Evolutionary conservation across 495 filamentous ascomycete species (phyloP).

Genomic region (Emericellopsis terricola): DNA sequence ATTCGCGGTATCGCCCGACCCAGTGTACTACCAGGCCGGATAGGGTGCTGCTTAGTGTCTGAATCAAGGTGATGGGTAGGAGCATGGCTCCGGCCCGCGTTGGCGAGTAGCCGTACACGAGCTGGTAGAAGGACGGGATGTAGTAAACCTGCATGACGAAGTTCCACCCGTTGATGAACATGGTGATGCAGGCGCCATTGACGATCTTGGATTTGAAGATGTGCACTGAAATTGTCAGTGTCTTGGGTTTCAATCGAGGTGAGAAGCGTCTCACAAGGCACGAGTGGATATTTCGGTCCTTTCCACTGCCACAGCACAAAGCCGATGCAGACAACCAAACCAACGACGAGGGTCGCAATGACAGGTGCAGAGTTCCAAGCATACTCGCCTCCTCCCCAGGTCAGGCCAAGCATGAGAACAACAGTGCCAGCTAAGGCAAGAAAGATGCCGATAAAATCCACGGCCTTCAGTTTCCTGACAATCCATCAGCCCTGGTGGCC

Average conservation of each 20-base stretch:
- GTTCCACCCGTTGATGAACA: conserved; percentile 38
- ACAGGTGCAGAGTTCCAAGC: conserved; percentile 31
- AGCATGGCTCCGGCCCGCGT: conserved; percentile 32
- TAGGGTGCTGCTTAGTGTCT: conserved; percentile 30
- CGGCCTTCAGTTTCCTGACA: conserved; percentile 24
- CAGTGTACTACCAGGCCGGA: conserved; percentile 34
- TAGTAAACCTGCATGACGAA: conserved; percentile 36
- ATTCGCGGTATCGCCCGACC: conserved; percentile 34
- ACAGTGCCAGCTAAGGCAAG: conserved; percentile 7
- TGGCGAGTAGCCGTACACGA: conserved; percentile 32
- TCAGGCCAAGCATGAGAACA: conserved; percentile 18
- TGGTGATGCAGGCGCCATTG: conserved; percentile 32
- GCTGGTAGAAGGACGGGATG: conserved; percentile 36
- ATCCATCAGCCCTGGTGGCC: too few relatives aligned
- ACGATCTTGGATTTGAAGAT: conserved; percentile 32
- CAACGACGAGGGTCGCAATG: conserved; percentile 27
- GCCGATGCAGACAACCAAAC: conserved; percentile 18
- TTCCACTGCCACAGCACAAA: conserved; percentile 31
- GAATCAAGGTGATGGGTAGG: conserved; percentile 32
- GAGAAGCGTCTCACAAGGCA: conserved; percentile 11
- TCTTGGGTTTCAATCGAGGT: background rate
- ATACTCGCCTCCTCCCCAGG: conserved; percentile 33
- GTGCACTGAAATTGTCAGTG: conserved; percentile 20
- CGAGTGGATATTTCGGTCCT: conserved; percentile 13
- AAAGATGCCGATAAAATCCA: conserved; percentile 24